Base-by-base conservation (phyloP, 2,329 filamentous ascomycete genomes). In the Alternaria sp. region DNA sequence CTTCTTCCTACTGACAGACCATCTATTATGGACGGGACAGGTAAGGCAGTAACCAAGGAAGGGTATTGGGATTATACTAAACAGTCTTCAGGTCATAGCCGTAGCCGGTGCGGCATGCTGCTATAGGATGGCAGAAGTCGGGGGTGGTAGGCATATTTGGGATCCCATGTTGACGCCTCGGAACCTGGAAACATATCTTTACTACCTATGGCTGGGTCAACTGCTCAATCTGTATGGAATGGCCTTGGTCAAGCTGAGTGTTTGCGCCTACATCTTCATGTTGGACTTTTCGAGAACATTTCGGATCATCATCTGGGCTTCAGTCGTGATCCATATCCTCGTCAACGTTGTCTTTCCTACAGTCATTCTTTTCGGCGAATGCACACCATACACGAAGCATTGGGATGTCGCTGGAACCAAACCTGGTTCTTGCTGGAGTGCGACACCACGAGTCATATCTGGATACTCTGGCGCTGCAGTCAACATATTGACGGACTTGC, bases 181-280 rank as follows among this genome's bases (percentile, higher is more conserved):
- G n/a, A 68, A 66, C n/a, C 27, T 71, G 46, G 54, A 64, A 18
- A 60, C 57, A 4, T 71, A 70, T 38, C 57, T 71, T 4, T 60
- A 60, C 25, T 63, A 63, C 22, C 51, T 74, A 4, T 74, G 71
- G 71, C 27, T 70, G 9, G 64, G 64, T 12, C 70, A 74, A 27
- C 16, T 74, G 2, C 65, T 74, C 14, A 74, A 72, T 12, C 57
- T 74, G 0, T 72, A 72, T 11, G 69, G 68, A 10, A 74, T 74
- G 71, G 71, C 70, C 4, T 64, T 72, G 54, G 63, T 74, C 22
- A 74, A 72, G 32, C 55, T 72, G n/a, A 72, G 70, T 53, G 70
- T 74, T 5, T 72, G 70, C 41, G 65, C 70, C 22, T 74, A 72
- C 51, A 69, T 74, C 30, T 59, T 72, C 49, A 69, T 67, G 65